A percentile compares a stretch with the other conserved stretches of the same genome.
Conservation (phyloP, 148 eudicot genomes). For the Rhododendron henanense region DNA sequence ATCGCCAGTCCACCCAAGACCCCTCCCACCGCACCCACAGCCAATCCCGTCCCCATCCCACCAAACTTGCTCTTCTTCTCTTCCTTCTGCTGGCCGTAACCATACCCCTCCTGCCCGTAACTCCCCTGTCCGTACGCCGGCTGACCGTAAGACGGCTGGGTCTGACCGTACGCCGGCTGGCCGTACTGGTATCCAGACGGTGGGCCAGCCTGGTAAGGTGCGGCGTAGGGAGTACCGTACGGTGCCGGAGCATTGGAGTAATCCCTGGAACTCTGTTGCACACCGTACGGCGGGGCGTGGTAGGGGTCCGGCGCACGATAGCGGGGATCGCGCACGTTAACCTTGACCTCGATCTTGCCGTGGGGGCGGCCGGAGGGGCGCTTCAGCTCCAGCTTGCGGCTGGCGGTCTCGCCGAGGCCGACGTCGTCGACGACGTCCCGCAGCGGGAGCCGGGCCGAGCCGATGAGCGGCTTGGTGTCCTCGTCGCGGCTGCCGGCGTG, state of each 20-base stretch:
- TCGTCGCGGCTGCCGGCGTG: constrained; percentile 57
- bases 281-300: constrained; percentile 55
- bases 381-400: constrained; percentile 43
- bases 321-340: constrained; percentile 41
- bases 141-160: constrained; percentile 19
- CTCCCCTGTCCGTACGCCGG: constrained; percentile 5
- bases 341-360: constrained; percentile 52
- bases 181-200: constrained; percentile 29
- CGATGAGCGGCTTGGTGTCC: constrained; percentile 66
- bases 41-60: constrained; percentile 70
- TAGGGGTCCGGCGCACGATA: constrained; percentile 58
- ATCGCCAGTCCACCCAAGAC: constrained; percentile 70
- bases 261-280: constrained; percentile 32
- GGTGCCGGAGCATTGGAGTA: constrained; percentile 20
- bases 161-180: constrained; percentile 26
- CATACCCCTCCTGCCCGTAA: constrained; percentile 4
- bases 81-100: constrained; percentile 26
- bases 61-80: constrained; percentile 63
- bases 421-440: constrained; percentile 54
- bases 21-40: constrained; percentile 87
- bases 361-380: constrained; percentile 95
- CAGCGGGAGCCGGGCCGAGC: constrained; percentile 52
- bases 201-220: constrained; percentile 25
- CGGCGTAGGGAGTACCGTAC: constrained; percentile 19
- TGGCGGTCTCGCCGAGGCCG: constrained; percentile 35